Conservation (phyloP, 805 yeast species). For the Pichia californica region DNA sequence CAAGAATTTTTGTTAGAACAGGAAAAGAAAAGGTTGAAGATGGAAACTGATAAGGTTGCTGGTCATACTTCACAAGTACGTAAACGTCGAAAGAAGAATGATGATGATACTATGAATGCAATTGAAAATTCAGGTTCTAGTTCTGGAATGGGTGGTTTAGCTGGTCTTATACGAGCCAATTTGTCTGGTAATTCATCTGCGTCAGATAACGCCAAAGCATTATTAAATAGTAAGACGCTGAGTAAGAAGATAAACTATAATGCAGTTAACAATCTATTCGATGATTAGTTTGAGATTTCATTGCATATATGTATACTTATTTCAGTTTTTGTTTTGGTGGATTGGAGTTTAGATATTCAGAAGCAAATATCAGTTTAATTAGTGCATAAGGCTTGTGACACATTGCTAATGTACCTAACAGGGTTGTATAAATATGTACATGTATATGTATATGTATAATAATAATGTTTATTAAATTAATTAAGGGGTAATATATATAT, state of each 20-base stretch:
- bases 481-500: too few species aligned
- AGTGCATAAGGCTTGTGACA: too few species aligned
- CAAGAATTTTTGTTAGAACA: slow-evolving; percentile 81
- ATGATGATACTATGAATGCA: slow-evolving; percentile 18
- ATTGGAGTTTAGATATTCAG: too few species aligned
- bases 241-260: slow-evolving; percentile 89
- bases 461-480: too few species aligned
- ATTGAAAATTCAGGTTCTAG: slow-evolving; percentile 20
- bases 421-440: too few species aligned
- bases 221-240: slow-evolving; percentile 68
- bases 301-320: too few species aligned
- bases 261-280: slow-evolving; percentile 55
- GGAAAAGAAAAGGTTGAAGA: slow-evolving; percentile 74
- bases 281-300: too few species aligned
- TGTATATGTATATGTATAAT: too few species aligned
- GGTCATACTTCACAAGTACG: slow-evolving; percentile 59
- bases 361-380: too few species aligned
- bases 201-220: slow-evolving; percentile 70
- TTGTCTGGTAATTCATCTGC: slow-evolving; percentile 51
- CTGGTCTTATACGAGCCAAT: slow-evolving; percentile 34
- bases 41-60: slow-evolving; percentile 79
- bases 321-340: too few species aligned
- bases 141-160: slow-evolving; percentile 16
- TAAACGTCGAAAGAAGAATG: slow-evolving; percentile 36
- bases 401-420: too few species aligned